Evolutionary conservation across 2,329 filamentous ascomycete species (phyloP), one percentile per base, ranked within the genome.

Genomic region (Cercospora citrullina): DNA sequence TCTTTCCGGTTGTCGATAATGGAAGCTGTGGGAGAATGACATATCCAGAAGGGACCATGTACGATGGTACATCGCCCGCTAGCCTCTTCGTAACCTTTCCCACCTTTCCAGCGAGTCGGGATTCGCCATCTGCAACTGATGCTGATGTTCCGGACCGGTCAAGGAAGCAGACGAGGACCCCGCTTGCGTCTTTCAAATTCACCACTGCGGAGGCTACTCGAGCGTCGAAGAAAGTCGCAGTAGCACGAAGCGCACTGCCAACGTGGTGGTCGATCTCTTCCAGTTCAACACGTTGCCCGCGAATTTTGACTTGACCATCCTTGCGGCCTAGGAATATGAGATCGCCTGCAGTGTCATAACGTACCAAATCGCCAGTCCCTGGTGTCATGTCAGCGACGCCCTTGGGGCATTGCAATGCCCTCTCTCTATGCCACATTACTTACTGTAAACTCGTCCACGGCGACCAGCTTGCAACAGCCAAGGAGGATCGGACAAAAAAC

Each of bases 221-320:
- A n/a, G 36, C 36, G 16, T 42, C 36, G 14, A n/a, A n/a, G 36
- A 42, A 16, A 1, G 14, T n/a, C 14, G 36, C 16, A 5, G 16
- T 5, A 42, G 5, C 36, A n/a, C 36, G 36, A n/a, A 42, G 36
- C 16, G 16, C 36, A 8, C 5, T n/a, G 14, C 36, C 16, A n/a
- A 42, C 36, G 16, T 42, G 36, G 36, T 42, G 36, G 6, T 66
- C 64, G 23, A 66, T 28, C 42, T 66, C 64, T 2, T n/a, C 64
- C 26, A 66, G 14, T 16, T 66, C 67, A 39, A 65, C 55, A 8
- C 64, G 58, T 26, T 62, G 45, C 5, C 64, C 64, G 8, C 64
- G 58, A 9, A 66, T 31, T 10, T 66, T 66, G 64, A 66, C 59
- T 28, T 66, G 64, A 2, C 30, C 18, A 55, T 66, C 64, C 10